Evolutionary conservation across 139 green algal genomes (phyloP).

Genomic region (Coelastrella sp.): DNA sequence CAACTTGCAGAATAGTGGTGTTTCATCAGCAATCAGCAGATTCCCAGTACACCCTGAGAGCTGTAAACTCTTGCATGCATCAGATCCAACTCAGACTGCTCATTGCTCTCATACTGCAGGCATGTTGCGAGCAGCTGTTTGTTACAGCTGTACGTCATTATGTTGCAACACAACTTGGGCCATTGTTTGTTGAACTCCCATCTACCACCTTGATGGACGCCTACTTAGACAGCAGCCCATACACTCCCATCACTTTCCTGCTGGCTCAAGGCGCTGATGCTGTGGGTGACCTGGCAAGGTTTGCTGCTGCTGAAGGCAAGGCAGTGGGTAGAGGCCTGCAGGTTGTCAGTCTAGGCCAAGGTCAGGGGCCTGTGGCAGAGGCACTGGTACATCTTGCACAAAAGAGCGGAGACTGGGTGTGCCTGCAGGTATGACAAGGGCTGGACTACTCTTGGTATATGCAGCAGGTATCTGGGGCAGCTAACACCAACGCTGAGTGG

Average conservation of each 20-base stretch:
- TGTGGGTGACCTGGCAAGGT: constrained; percentile 70
- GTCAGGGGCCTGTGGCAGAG: constrained; percentile 83
- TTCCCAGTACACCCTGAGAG: too few relatives aligned
- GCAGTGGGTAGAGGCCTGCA: constrained; percentile 43
- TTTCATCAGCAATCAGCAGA: too few relatives aligned
- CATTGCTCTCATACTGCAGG: not conserved
- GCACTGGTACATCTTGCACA: constrained; percentile 74
- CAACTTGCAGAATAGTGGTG: too few relatives aligned
- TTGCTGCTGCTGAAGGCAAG: constrained; percentile 63
- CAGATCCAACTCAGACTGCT: not conserved
- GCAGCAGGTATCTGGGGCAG: not conserved
- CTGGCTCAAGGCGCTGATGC: constrained; percentile 82
- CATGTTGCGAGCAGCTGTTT: not conserved
- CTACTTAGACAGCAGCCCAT: constrained; percentile 73
- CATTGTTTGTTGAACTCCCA: constrained; percentile 69
- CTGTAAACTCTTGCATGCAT: not conserved
- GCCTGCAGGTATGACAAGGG: constrained; percentile 63
- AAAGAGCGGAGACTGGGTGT: constrained; percentile 85
- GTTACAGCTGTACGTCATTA: constrained; percentile 37
- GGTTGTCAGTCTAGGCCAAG: constrained; percentile 86
- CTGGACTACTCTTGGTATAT: too few relatives aligned
- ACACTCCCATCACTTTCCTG: constrained; percentile 84
- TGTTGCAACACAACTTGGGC: constrained; percentile 61
- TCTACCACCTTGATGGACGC: constrained; percentile 72
- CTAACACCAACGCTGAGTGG: too few relatives aligned